Percentiles rank a stretch among this genome's conserved stretches.
These are phyloP conservation scores for Paxillus ammoniavirescens DNA, from an alignment of 768 basidiomycete species.

Conservation along the genomic window DNA sequence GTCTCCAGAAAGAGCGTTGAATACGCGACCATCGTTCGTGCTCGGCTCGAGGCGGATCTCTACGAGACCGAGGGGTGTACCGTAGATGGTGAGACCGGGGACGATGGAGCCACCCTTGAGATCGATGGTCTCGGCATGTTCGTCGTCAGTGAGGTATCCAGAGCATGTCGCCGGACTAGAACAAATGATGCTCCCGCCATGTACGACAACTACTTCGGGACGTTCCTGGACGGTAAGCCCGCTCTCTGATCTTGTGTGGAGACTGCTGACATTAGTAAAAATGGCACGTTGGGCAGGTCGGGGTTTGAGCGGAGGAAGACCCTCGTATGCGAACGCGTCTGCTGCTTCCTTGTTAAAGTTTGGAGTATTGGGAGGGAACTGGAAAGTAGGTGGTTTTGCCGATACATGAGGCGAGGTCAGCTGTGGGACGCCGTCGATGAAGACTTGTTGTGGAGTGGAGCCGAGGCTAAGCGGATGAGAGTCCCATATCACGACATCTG, in stretches of 20 bases:
- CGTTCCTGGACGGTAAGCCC: slow-evolving; percentile 25
- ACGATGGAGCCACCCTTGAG: slow-evolving; percentile 68
- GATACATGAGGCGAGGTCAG: slow-evolving; percentile 46
- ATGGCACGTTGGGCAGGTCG: slow-evolving; percentile 39
- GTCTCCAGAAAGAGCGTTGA: slow-evolving; percentile 50
- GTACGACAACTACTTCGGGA: slow-evolving; percentile 35
- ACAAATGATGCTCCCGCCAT: slow-evolving; percentile 55
- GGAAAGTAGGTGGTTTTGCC: slow-evolving; percentile 38
- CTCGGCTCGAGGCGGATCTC: slow-evolving; percentile 67
- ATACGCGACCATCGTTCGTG: slow-evolving; percentile 65
- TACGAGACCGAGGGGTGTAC: slow-evolving; percentile 66
- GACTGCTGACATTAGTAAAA: slow-evolving; percentile 62
- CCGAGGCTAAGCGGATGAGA: slow-evolving; percentile 73
- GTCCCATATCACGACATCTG: slow-evolving; percentile 74
- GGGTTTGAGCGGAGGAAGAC: slow-evolving; percentile 68
- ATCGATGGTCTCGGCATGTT: slow-evolving; percentile 45
- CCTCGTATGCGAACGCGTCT: slow-evolving; percentile 62
- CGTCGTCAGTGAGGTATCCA: slow-evolving; percentile 25
- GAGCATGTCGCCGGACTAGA: slow-evolving; percentile 34
- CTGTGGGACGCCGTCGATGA: slow-evolving; percentile 84
- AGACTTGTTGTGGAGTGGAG: slow-evolving; percentile 72
- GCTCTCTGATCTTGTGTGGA: slow-evolving; percentile 36
- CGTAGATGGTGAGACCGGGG: slow-evolving; percentile 70
- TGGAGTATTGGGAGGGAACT: slow-evolving; percentile 55
- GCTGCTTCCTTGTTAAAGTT: slow-evolving; percentile 69